Percentiles rank a stretch among this genome's conserved stretches.
phyloP scores from a whole-genome alignment of 257 asterid species.

The Solanum corneliomulleri region DNA sequence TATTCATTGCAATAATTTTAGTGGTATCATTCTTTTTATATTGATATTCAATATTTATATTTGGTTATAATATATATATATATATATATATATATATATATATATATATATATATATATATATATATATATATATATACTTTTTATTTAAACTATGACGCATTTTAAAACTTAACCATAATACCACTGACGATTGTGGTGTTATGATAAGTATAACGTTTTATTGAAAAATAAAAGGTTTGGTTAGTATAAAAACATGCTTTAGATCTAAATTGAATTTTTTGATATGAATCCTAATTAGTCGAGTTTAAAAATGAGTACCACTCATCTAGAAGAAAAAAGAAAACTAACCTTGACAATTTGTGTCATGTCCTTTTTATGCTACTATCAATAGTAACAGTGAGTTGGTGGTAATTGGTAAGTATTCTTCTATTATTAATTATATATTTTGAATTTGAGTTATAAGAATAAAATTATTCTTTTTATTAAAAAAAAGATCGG shows the following conservation, averaged over 20 bases:
- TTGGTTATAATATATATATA: not conserved
- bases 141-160: not conserved
- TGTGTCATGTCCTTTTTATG: not conserved
- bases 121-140: not conserved
- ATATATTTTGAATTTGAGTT: not conserved
- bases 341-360: not conserved
- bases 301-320: not conserved
- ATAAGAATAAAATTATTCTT: not conserved
- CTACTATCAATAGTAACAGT: not conserved
- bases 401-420: not conserved
- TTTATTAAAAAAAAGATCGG: not conserved
- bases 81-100: not conserved
- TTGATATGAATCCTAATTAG: not conserved
- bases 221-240: not conserved
- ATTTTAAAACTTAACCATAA: not conserved
- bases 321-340: not conserved
- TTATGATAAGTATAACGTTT: not conserved
- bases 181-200: not conserved
- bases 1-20: not conserved
- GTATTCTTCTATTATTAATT: not conserved
- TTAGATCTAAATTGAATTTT: not conserved
- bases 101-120: not conserved
- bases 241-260: not conserved
- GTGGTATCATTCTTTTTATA: not conserved
- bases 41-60: not conserved